Conservation (phyloP, 2,329 filamentous ascomycete species). For the Clarireedia paspali region DNA sequence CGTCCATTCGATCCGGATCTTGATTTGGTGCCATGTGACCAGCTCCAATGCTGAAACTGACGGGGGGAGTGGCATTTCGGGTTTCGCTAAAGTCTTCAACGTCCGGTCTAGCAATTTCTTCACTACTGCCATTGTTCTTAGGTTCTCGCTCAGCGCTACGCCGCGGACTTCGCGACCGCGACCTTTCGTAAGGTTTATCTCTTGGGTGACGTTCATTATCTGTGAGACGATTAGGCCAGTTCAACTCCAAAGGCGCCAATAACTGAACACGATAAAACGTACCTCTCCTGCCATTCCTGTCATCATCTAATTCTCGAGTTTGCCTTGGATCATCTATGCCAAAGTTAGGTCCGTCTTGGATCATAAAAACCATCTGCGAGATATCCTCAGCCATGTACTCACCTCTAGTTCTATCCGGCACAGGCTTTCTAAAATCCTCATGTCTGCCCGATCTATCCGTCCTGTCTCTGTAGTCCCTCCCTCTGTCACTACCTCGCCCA, state of each 20-base stretch:
- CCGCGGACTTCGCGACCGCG: slow-evolving; percentile 13
- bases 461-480: slow-evolving; percentile 16
- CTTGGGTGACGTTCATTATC: slow-evolving; percentile 17
- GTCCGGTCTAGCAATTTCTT: slow-evolving; percentile 6
- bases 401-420: slow-evolving; percentile 8
- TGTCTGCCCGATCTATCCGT: slow-evolving; percentile 10
- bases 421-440: slow-evolving; percentile 4
- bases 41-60: slow-evolving; percentile 26
- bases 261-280: neutral
- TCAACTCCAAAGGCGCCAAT: slow-evolving; percentile 4
- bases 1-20: slow-evolving; percentile 28
- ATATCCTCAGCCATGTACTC: neutral
- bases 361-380: slow-evolving; percentile 5
- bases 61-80: slow-evolving; percentile 22
- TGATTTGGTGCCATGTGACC: slow-evolving; percentile 12
- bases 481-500: slow-evolving; percentile 16
- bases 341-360: slow-evolving; percentile 10
- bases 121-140: slow-evolving; percentile 11
- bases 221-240: slow-evolving; percentile 14
- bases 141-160: slow-evolving; percentile 11
- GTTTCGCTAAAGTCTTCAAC: slow-evolving; percentile 17
- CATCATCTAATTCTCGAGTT: neutral
- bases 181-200: slow-evolving; percentile 16
- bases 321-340: neutral
- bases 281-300: slow-evolving; percentile 9